phyloP scores from a whole-genome alignment of 208 protist species.

The Trypanosoma cruzi region DNA sequence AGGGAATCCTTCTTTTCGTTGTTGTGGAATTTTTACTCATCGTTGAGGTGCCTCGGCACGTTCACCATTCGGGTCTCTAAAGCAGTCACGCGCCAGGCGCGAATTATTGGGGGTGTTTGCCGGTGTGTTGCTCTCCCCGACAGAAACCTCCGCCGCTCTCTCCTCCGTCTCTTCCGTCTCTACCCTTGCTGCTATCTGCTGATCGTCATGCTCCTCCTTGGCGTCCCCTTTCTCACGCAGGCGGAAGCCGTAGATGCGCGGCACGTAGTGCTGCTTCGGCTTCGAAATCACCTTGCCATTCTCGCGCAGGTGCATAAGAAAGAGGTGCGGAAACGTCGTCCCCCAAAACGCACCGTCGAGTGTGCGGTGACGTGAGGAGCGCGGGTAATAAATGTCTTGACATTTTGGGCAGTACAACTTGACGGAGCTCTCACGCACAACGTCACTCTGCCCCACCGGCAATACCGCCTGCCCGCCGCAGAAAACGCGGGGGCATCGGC shows the following conservation, averaged over 20 bases:
- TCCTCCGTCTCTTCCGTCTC: neutral
- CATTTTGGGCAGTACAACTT: conserved; percentile 98
- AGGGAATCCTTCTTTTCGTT: too few relatives aligned
- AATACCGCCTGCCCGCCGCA: conserved; percentile 96
- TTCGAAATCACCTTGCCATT: conserved; percentile 42
- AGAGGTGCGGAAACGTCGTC: conserved; percentile 97
- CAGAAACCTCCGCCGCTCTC: neutral
- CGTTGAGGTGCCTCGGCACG: neutral
- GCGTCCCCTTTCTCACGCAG: conserved; percentile 54
- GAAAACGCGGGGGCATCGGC: conserved; percentile 95
- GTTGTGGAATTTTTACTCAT: neutral
- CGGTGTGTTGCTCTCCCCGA: conserved; percentile 4
- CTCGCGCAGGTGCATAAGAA: conserved; percentile 84
- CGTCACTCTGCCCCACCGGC: conserved; percentile 96
- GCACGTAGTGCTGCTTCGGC: conserved; percentile 92
- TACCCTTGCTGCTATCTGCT: neutral
- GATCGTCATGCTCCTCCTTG: conserved; percentile 4
- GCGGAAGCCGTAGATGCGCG: conserved; percentile 97
- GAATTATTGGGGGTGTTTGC: neutral
- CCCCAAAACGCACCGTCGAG: conserved; percentile 98
- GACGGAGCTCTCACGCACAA: conserved; percentile 92
- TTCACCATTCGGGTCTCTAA: conserved; percentile 10
- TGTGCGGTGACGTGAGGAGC: conserved; percentile 92
- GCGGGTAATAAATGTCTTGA: conserved; percentile 97
- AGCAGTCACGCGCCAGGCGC: neutral